Evolutionary conservation across 164 flowering plant species (phyloP), one percentile per base, ranked within the genome.

Genomic region (Chloranthus sessilifolius): DNA sequence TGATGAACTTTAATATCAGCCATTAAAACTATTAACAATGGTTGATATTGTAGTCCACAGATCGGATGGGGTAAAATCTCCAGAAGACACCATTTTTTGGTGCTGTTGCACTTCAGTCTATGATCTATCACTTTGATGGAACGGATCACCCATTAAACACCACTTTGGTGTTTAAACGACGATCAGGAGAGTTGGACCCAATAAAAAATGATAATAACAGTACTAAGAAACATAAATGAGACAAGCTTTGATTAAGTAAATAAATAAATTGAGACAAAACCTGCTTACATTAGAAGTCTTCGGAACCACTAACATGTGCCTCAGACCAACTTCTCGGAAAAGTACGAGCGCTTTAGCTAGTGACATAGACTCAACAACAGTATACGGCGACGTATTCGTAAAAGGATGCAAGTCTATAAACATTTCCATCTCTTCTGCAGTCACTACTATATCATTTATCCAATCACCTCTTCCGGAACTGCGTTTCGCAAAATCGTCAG

Each of bases 301-400:
- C 15, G 96, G 95, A 35, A 88, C 63, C 50, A 92, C 89, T 58
- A 86, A 59, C 54, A 92, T 56, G 63, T 92, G 98, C 68, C 98
- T 73, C 51, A 92, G 57, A 30, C 94, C 98, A 53, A 78, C 81
- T 69, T 88, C 76, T 28, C 98, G 74, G 66, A 92, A 92, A 53
- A 92, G 83, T 35, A 63, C 47, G 36, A 79, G 77, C 19, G 91
- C 95, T 75, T 92, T 92, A 3, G 90, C 98, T 1, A 92, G 55
- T 3, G 98, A 92, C 95, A 85, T 88, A 19, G 94, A 74, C 70
- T 88, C 98, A 47, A 85, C 83, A 22, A 85, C 98, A 9, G 95
- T 83, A 59, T 79, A 85, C 14, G 98, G 98, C 2, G 98, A 85
- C 35, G 87, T 58, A 56, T 92, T 92, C 24, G 87, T 61, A 58